Evolutionary conservation across 495 filamentous ascomycete genomes (phyloP).

Genomic region (Stereocaulon alpinum): DNA sequence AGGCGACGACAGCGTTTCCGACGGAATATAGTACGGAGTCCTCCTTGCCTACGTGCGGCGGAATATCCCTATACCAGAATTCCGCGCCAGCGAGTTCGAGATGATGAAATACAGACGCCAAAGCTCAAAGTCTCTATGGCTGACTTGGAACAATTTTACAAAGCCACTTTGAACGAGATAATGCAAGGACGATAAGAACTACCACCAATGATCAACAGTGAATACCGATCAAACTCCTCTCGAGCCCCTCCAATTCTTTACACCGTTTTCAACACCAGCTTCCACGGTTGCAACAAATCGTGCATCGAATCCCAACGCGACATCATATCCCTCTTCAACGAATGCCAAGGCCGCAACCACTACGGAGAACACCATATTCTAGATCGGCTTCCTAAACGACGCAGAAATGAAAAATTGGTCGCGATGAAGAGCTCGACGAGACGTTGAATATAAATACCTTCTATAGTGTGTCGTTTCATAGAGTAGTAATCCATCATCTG

Average conservation of each 20-base stretch:
- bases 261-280: not conserved
- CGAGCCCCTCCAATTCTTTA: not conserved
- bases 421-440: not conserved
- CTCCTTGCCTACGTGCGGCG: not conserved
- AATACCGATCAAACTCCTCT: not conserved
- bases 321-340: not conserved
- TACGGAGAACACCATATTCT: not conserved
- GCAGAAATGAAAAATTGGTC: not conserved
- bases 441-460: not conserved
- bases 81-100: slow-evolving; percentile 2
- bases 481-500: not conserved
- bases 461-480: slow-evolving; percentile 1
- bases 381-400: slow-evolving; percentile 1
- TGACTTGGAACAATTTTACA: slow-evolving; percentile 4
- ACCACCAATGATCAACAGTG: not conserved
- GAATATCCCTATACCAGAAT: not conserved
- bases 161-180: slow-evolving; percentile 5
- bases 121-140: not conserved
- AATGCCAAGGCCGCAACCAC: slow-evolving; percentile 4
- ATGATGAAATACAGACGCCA: not conserved
- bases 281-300: slow-evolving; percentile 2
- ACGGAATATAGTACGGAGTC: not conserved
- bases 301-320: not conserved
- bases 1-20: slow-evolving; percentile 3
- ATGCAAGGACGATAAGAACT: not conserved